Evolutionary conservation across 208 protist genomes (phyloP).

Genomic region (Leishmania aethiopica): DNA sequence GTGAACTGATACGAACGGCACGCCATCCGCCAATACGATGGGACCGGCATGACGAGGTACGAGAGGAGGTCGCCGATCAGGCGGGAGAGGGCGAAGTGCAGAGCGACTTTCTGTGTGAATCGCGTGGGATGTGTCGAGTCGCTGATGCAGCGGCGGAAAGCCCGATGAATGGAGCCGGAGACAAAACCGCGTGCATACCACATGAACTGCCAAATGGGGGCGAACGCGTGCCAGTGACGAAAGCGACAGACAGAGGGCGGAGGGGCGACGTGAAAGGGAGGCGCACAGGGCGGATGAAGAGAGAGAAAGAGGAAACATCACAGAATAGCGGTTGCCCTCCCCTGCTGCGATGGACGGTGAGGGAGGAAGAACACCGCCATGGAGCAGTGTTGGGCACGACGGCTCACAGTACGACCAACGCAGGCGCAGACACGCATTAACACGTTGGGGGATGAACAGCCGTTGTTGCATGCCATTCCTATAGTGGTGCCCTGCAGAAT

Average conservation of each 20-base stretch:
- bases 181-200: background rate
- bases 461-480: background rate
- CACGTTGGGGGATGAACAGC: background rate
- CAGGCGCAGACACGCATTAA: background rate
- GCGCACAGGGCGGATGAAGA: background rate
- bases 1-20: slow-evolving; percentile 41
- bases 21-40: slow-evolving; percentile 29
- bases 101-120: background rate
- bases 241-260: background rate
- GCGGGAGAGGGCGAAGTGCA: background rate
- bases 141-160: background rate
- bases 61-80: background rate
- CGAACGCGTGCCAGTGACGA: background rate
- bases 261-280: background rate
- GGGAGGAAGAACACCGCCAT: background rate
- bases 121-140: background rate
- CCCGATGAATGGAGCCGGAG: background rate
- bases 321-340: slow-evolving; percentile 3
- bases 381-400: background rate
- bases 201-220: background rate
- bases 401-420: background rate
- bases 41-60: slow-evolving; percentile 35
- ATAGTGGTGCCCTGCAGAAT: background rate
- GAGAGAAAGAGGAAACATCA: slow-evolving; percentile 1
- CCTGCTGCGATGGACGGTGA: background rate